A percentile compares a stretch with the other conserved stretches of the same genome.
Conservation (phyloP, 164 flowering plant genomes). For the Chimonanthus praecox region DNA sequence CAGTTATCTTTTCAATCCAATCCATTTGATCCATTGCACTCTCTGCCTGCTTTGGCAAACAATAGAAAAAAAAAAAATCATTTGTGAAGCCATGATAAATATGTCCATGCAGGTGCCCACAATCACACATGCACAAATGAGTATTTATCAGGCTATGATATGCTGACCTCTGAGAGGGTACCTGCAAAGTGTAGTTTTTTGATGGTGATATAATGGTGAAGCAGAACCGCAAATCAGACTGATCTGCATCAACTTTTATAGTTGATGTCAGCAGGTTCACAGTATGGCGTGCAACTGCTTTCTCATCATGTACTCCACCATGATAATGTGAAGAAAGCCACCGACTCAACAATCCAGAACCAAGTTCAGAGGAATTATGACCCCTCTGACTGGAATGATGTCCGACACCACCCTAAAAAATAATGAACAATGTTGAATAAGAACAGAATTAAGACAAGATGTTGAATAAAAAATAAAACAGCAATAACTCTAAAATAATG, state of each 20-base stretch:
- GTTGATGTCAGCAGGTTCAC: constrained; percentile 97
- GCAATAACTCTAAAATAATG: not conserved
- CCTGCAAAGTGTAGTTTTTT: constrained; percentile 96
- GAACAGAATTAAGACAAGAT: not conserved
- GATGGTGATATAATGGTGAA: constrained; percentile 96
- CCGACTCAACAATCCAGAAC: constrained; percentile 82
- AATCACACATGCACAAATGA: too few species aligned
- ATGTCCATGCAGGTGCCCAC: not conserved
- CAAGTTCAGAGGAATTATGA: constrained; percentile 56
- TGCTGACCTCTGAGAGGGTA: constrained; percentile 18
- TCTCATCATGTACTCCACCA: constrained; percentile 92
- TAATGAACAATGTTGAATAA: constrained; percentile 6
- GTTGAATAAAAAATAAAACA: not conserved
- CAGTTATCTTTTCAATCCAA: constrained; percentile 99
- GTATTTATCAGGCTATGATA: not conserved
- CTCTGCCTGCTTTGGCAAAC: constrained; percentile 68
- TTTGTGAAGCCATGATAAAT: not conserved
- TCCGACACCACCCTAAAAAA: constrained; percentile 47
- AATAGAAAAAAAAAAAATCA: not conserved
- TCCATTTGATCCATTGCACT: constrained; percentile 99
- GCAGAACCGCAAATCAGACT: constrained; percentile 93
- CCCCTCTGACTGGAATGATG: constrained; percentile 53
- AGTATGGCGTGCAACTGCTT: constrained; percentile 90
- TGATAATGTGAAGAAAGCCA: constrained; percentile 96
- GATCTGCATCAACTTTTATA: constrained; percentile 94